Base-by-base conservation (phyloP, 768 basidiomycete species). In the Tricholoma sp. region DNA sequence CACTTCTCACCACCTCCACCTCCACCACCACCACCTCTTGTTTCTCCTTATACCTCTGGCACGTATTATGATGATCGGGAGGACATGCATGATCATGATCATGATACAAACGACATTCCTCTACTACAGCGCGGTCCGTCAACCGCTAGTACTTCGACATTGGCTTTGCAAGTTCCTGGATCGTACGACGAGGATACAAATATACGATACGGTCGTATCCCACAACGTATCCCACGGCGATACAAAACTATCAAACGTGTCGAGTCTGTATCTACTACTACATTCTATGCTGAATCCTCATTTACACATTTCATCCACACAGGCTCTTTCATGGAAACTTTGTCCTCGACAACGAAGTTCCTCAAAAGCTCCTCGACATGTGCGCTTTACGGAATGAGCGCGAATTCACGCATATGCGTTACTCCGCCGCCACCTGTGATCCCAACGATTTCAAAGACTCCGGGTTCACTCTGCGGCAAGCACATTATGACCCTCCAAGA, bases 381-480 rank as follows among this genome's bases (percentile, higher is more conserved):
- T 94, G 90, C 63, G 75, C 84, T 6, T 72, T 81, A 59, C 81
- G 84, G 52, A 86, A 82, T 48, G 93, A 93, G 57, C 84, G 93
- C 59, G 95, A 97, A 70, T 95, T 92, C 68, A 93, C 91, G 0
- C 88, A 93, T 71, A 95, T 98, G 94, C 85, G 96, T 4, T 98
- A 98, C 72, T 88, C 87, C 8, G 96, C 94, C 0, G 94, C 92
- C 13, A 98, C 96, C 0, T 94, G 91, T 72, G 95, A 98, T 70
- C 96, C 96, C 6, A 94, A 98, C 70, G 86, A 92, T 66, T 98
- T 98, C 70, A 80, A 86, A 64, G 76, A 84, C 28, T 71, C 81
- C 10, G 85, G 89, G 0, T 98, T 96, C 72, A 91, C 92, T 0
- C 78, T 98, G 6, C 84, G 96, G 2, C 95, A 96, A 68, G 80